Evolutionary conservation across 2,329 filamentous ascomycete genomes (phyloP).

Genomic region (Phyllosticta citriasiana): DNA sequence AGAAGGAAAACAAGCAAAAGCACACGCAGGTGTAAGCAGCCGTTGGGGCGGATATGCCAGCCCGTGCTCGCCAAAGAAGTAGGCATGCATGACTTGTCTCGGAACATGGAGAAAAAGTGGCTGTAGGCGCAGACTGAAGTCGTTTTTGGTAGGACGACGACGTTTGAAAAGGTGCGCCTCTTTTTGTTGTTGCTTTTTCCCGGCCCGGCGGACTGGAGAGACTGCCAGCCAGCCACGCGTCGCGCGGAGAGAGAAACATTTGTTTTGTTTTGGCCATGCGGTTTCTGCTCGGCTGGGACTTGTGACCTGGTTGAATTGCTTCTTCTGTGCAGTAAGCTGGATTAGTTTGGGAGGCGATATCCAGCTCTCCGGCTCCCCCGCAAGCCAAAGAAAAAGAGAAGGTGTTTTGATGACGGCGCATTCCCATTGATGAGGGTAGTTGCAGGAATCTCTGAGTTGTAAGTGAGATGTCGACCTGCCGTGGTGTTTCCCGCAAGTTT

Average conservation of each 20-base stretch:
- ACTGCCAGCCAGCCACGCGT: neutral
- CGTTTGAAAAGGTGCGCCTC: neutral
- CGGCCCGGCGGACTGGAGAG: neutral
- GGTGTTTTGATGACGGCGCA: neutral
- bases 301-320: neutral
- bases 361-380: neutral
- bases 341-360: neutral
- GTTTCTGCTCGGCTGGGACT: neutral
- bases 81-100: neutral
- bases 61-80: neutral
- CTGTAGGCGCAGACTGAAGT: neutral
- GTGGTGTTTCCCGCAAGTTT: too few species aligned
- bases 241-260: neutral
- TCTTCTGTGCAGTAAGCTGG: neutral
- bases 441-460: neutral
- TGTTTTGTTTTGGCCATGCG: neutral
- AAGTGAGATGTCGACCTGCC: too few species aligned
- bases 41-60: neutral
- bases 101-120: neutral
- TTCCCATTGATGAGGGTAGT: neutral
- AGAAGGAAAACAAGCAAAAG: neutral
- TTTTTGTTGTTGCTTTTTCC: neutral
- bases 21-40: neutral
- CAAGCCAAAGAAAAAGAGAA: neutral
- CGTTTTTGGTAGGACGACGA: neutral